Evolutionary conservation across 2,329 filamentous ascomycete genomes (phyloP), one percentile per base, ranked within the genome.

Genomic region (Aureobasidium sp.): DNA sequence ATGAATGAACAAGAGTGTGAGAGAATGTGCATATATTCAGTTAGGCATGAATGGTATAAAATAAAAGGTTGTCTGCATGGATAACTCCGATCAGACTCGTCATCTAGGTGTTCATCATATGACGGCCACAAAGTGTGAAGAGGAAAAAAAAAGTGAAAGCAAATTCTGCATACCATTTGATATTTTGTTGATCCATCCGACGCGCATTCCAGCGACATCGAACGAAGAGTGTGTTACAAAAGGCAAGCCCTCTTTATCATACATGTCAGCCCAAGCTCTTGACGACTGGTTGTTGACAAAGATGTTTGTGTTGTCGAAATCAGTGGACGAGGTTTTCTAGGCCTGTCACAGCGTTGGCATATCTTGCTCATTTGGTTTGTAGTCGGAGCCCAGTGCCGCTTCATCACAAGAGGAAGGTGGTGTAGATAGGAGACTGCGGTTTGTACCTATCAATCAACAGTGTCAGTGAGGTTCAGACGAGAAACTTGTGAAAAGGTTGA

Each of bases 281-380:
- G 31, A 19, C 31, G 22, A 40, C 44, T 50, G 39, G 24, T 29
- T 49, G 33, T 17, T 50, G 57, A 60, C 57, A 50, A 50, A 2
- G 57, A 15, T 48, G 22, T 42, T 19, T 49, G 24, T 39, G 40
- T 50, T 50, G 24, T 24, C 42, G 58, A 44, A 45, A 49, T 75
- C 73, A 75, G 73, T 75, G 72, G 73, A 73, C 73, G 70, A 75
- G 73, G 73, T 75, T 75, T 75, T 75, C 73, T 75, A 75, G 72
- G 73, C 73, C 73, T 75, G 73, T 73, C 73, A 65, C 73, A 73
- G 42, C 73, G 47, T 22, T 63, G 64, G 66, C 64, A 66, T 66
- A 65, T 66, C 64, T 49, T 63, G 62, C 63, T 66, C 62, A 64
- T 64, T 39, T 64, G 60, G 35, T 57, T 59, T 48, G 35, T 54